These are phyloP conservation scores for Parasitella parasitica DNA, from an alignment of 371 early-diverging fungal genomes.

Conservation along the genomic window DNA sequence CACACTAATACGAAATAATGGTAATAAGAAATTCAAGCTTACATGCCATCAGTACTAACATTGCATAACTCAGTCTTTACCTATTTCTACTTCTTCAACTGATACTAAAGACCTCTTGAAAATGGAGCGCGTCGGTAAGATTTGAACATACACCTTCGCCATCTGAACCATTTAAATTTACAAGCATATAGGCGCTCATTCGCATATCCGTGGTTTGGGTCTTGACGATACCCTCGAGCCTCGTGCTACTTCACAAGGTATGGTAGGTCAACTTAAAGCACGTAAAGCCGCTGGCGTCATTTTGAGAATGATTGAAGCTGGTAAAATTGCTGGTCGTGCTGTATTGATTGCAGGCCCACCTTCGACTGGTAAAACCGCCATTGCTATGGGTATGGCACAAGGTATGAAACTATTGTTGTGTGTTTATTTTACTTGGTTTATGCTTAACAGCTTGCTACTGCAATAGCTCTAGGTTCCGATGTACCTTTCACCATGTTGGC, in stretches of 20 bases:
- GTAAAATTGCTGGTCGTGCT: slow-evolving; percentile 97
- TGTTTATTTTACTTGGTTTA: neutral
- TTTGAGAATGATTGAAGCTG: slow-evolving; percentile 91
- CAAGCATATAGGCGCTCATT: slow-evolving; percentile 82
- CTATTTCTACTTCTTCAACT: slow-evolving; percentile 39
- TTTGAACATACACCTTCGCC: neutral
- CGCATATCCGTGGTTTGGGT: slow-evolving; percentile 93
- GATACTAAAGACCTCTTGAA: slow-evolving; percentile 62
- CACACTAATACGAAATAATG: neutral
- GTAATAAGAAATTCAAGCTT: neutral
- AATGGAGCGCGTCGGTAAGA: slow-evolving; percentile 70
- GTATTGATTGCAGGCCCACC: slow-evolving; percentile 98
- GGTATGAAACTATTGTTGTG: slow-evolving; percentile 16
- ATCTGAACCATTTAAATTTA: neutral
- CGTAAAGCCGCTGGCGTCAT: slow-evolving; percentile 96
- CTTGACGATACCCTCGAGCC: slow-evolving; percentile 92
- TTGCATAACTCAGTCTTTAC: slow-evolving; percentile 26
- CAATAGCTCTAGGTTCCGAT: slow-evolving; percentile 81
- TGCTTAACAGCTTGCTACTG: too few species aligned
- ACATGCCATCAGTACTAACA: neutral
- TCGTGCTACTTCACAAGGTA: slow-evolving; percentile 85
- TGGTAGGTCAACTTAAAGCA: slow-evolving; percentile 97
- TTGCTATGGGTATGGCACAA: slow-evolving; percentile 94
- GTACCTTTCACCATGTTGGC: slow-evolving; percentile 97
- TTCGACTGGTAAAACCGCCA: slow-evolving; percentile 96